phyloP scores from a whole-genome alignment of 192 early-diverging fungal genomes.

The Coemansia sp. region DNA sequence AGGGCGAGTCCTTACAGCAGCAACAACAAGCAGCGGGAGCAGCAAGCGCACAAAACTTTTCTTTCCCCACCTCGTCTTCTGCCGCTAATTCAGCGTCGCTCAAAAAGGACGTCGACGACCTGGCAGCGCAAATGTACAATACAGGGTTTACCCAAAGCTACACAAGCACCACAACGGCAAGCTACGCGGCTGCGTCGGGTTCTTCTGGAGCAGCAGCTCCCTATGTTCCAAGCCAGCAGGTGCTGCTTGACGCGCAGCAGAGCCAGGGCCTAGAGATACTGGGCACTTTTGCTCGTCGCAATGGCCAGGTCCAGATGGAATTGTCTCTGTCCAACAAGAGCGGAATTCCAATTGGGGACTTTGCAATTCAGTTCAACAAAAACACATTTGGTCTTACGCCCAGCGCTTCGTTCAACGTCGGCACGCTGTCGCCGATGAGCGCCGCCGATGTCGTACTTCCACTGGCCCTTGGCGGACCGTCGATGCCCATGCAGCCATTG shows the following conservation, averaged over 20 bases:
- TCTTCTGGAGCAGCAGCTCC: neutral
- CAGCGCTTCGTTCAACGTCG: constrained; percentile 46
- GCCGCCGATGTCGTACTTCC: constrained; percentile 52
- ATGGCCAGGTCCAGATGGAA: constrained; percentile 64
- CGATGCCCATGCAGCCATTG: constrained; percentile 54
- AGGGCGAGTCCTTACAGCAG: neutral
- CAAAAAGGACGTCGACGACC: constrained; percentile 30
- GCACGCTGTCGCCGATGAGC: constrained; percentile 45
- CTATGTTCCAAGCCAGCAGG: constrained; percentile 46
- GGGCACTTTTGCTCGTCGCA: constrained; percentile 60
- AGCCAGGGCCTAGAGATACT: constrained; percentile 57
- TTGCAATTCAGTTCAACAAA: constrained; percentile 81
- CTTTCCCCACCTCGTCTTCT: neutral
- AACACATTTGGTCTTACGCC: constrained; percentile 70
- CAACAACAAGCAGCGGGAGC: constrained; percentile 2
- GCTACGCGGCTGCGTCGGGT: neutral
- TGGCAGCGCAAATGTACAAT: constrained; percentile 44
- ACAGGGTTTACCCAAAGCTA: constrained; percentile 16
- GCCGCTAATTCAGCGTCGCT: neutral
- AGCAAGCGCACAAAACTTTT: neutral
- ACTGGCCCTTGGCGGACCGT: constrained; percentile 57
- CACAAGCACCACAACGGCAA: neutral
- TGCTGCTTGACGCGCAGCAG: constrained; percentile 54
- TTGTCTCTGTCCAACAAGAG: constrained; percentile 62
- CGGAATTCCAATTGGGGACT: constrained; percentile 55